These are phyloP conservation scores for Botrytis byssoidea DNA, from an alignment of 2,329 filamentous ascomycete species.

Conservation along the genomic window DNA sequence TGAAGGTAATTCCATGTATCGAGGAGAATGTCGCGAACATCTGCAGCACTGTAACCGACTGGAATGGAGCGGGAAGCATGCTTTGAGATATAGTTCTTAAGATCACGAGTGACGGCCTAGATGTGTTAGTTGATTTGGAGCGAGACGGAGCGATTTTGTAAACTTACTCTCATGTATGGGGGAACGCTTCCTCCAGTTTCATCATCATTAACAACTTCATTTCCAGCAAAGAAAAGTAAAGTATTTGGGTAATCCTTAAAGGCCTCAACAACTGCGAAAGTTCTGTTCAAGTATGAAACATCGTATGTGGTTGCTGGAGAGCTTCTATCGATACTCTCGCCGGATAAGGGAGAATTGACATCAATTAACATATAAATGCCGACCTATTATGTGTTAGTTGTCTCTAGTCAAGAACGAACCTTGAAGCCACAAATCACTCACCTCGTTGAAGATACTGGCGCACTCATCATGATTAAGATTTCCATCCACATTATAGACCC, in stretches of 20 bases:
- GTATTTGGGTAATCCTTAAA: conserved; percentile 67
- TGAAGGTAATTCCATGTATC: conserved; percentile 75
- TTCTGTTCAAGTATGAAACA: conserved; percentile 60
- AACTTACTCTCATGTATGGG: conserved; percentile 59
- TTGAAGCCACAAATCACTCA: conserved; percentile 26
- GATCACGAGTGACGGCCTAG: conserved; percentile 71
- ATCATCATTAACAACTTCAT: conserved; percentile 72
- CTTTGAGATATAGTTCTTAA: conserved; percentile 78
- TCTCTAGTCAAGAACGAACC: no score
- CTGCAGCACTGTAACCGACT: conserved; percentile 78
- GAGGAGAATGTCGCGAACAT: conserved; percentile 69
- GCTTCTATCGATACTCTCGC: conserved; percentile 55
- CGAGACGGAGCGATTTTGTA: not conserved
- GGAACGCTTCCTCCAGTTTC: conserved; percentile 58
- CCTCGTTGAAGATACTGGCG: conserved; percentile 65
- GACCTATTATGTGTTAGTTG: conserved; percentile 35
- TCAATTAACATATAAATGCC: conserved; percentile 70
- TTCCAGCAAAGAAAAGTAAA: conserved; percentile 73
- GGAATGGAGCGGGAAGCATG: conserved; percentile 67
- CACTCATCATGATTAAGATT: conserved; percentile 65
- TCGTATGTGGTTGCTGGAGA: conserved; percentile 61
- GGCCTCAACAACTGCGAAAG: conserved; percentile 64
- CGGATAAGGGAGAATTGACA: conserved; percentile 63
- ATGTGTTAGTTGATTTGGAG: conserved; percentile 31
- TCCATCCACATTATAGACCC: conserved; percentile 68